phyloP scores from a whole-genome alignment of 169 alveolate species.

The Plasmodium fragile region DNA sequence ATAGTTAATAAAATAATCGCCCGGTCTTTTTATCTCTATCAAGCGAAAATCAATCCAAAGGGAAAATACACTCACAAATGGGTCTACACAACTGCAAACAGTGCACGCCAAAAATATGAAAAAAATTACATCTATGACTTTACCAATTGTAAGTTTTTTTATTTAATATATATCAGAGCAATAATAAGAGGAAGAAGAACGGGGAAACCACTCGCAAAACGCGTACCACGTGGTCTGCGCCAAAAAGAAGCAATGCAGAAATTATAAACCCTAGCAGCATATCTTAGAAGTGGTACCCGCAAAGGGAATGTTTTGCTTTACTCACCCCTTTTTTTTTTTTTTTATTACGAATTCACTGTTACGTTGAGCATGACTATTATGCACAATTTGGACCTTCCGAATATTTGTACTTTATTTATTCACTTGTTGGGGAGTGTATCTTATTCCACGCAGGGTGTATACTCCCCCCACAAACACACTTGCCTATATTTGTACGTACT shows the following conservation, averaged over 20 bases:
- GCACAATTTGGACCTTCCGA: neutral
- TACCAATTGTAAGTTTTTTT: constrained; percentile 59
- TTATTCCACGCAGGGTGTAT: neutral
- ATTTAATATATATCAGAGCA: constrained; percentile 30
- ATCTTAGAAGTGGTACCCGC: neutral
- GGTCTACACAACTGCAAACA: neutral
- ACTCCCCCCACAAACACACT: neutral
- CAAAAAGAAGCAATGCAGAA: neutral
- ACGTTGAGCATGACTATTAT: neutral
- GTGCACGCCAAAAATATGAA: constrained; percentile 14
- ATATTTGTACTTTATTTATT: neutral
- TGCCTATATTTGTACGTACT: neutral
- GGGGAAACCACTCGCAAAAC: neutral
- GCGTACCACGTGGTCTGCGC: neutral
- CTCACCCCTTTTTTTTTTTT: neutral
- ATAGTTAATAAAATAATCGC: constrained; percentile 39
- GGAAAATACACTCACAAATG: neutral
- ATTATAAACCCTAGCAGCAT: neutral
- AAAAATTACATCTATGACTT: constrained; percentile 43
- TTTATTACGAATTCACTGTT: neutral
- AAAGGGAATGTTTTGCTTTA: neutral
- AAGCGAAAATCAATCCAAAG: constrained; percentile 11
- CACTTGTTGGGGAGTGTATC: neutral
- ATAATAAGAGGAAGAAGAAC: neutral
- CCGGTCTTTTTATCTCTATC: constrained; percentile 28